Base-by-base conservation (phyloP, 2,329 filamentous ascomycete species). In the Aspergillus pseudoglaucus region DNA sequence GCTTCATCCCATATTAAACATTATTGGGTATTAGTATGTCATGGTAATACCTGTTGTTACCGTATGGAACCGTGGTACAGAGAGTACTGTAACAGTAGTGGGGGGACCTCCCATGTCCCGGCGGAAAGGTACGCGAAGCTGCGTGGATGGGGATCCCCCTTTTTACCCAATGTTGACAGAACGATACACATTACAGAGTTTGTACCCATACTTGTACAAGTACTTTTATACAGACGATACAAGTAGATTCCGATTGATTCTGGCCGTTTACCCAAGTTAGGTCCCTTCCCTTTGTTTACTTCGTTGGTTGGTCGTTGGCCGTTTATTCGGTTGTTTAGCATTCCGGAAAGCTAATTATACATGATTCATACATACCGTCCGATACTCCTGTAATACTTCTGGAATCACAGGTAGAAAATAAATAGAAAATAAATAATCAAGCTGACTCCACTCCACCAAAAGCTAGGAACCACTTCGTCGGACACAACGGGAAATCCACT, bases 381-480 rank as follows among this genome's bases (percentile, higher is more conserved):
- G 14, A 17, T 35, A 39, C 37, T 12, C 18, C 10, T 18, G 15
- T 18, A 10, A 20, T 20, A 18, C 17, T 39, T 18, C 37, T n/a
- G 38, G 27, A 50, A 47, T 53, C 25, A 30, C 25, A 30, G 25
- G 53, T 52, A 45, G 35, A 46, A 50, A 48, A 41, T 44, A 42
- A 30, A 48, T 46, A 37, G 17, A 37, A 42, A 48, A 49, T 47
- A 49, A 46, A 45, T 33, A 43, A 17, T 49, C 25, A 30, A 51
- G 50, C 51, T 53, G n/a, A 17, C 54, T 57, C 57, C 55, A 59
- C 54, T 49, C 6, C 17, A 35, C 48, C 53, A 52, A 54, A 54
- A 59, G 52, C 55, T 57, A 61, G 54, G 59, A 62, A 63, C 62
- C 62, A 55, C 58, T 52, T 59, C 57, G 53, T 60, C 59, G 61